Percentiles rank a stretch among this genome's conserved stretches.
These are phyloP conservation scores for Penicillium subrubescens DNA, from an alignment of 495 filamentous ascomycete species.

Conservation along the genomic window DNA sequence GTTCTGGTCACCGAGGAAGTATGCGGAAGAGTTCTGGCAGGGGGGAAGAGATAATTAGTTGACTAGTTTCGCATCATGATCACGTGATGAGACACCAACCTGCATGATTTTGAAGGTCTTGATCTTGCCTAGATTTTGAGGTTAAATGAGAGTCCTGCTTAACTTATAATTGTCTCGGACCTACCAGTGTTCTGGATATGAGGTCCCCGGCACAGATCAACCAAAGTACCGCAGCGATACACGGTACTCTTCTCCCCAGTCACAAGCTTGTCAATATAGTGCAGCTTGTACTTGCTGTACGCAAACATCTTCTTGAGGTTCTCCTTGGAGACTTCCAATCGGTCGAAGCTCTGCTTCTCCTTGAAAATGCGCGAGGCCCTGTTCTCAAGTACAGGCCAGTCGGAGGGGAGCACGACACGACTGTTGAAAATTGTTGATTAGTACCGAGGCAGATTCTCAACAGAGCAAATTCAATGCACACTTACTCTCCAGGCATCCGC, in stretches of 20 bases:
- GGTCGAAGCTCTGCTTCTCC: conserved; percentile 95
- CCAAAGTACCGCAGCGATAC: conserved; percentile 80
- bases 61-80: not conserved
- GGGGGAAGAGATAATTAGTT: not conserved
- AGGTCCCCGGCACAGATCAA: conserved; percentile 78
- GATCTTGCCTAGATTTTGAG: conserved; percentile 57
- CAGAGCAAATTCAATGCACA: not conserved
- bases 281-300: conserved; percentile 94
- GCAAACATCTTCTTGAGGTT: conserved; percentile 94
- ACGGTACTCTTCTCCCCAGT: conserved; percentile 91
- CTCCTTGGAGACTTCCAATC: conserved; percentile 83
- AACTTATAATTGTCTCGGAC: not conserved
- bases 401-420: conserved; percentile 68
- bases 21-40: conserved; percentile 83
- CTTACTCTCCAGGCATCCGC: conserved; percentile 71
- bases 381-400: conserved; percentile 79
- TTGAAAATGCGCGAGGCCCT: conserved; percentile 79
- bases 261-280: conserved; percentile 93
- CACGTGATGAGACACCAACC: conserved; percentile 35
- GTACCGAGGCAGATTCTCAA: not conserved
- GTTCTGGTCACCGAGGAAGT: conserved; percentile 89
- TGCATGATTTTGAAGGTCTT: conserved; percentile 93
- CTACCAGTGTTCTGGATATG: conserved; percentile 83
- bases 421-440: conserved; percentile 19
- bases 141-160: not conserved